A percentile compares a stretch with the other conserved stretches of the same genome.
These are phyloP conservation scores for Dendrobium catenatum DNA, from an alignment of 106 monocot species.

Conservation along the genomic window DNA sequence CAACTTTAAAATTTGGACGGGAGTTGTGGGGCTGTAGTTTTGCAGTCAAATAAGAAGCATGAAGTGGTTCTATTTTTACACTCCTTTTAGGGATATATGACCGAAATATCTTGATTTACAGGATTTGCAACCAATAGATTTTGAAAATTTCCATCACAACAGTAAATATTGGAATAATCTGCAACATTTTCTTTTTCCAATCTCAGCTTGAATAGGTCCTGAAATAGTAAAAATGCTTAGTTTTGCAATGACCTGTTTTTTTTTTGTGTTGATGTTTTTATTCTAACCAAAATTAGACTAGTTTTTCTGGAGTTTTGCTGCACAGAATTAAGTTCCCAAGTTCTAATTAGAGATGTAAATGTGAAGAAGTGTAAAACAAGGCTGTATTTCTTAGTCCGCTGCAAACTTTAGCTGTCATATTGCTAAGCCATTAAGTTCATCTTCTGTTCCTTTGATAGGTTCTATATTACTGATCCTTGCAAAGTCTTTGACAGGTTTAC, in stretches of 20 bases:
- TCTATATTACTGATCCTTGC: neutral
- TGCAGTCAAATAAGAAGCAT: neutral
- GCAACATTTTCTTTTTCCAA: neutral
- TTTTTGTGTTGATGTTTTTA: neutral
- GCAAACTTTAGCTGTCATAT: slow-evolving; percentile 3
- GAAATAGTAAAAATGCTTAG: neutral
- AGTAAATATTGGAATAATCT: neutral
- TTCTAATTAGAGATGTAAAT: neutral
- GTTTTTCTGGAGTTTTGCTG: neutral
- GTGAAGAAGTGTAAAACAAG: neutral
- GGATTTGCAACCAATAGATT: neutral
- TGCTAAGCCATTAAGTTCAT: neutral
- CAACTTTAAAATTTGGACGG: neutral
- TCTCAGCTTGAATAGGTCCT: neutral
- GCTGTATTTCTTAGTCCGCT: neutral
- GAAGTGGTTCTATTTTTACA: neutral
- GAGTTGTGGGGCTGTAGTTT: neutral
- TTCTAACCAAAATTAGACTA: neutral
- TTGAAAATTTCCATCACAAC: neutral
- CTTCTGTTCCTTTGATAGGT: neutral
- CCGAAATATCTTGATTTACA: neutral
- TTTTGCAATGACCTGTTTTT: neutral
- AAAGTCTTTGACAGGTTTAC: slow-evolving; percentile 52
- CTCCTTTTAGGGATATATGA: neutral
- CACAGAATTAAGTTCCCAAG: neutral